Base-by-base conservation (phyloP, 2,329 filamentous ascomycete species). In the Dactylellina parvicollis region DNA sequence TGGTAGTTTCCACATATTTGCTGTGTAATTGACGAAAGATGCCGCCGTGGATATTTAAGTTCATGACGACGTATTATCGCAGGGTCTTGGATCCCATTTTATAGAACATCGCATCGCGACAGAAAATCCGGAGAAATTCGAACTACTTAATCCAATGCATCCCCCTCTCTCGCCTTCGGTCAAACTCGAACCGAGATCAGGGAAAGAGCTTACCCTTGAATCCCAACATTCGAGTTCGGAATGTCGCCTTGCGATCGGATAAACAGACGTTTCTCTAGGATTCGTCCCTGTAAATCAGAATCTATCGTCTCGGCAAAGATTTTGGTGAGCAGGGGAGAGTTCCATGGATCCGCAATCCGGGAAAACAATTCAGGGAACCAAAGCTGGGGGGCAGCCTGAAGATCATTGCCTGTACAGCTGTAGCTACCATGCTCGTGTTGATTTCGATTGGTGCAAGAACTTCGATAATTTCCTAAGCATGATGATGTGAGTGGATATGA, bases 361-460 rank as follows among this genome's bases (percentile, higher is more conserved):
- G n/a, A n/a, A n/a, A n/a, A n/a, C n/a, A n/a, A n/a, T n/a, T n/a
- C n/a, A n/a, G n/a, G n/a, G n/a, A n/a, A n/a, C n/a, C n/a, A n/a
- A n/a, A n/a, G n/a, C n/a, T n/a, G n/a, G n/a, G n/a, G n/a, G n/a
- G n/a, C n/a, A n/a, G n/a, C n/a, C n/a, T 14, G 12, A 14, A 42
- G 20, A n/a, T n/a, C n/a, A n/a, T n/a, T n/a, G n/a, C n/a, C n/a
- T n/a, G n/a, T n/a, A n/a, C n/a, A n/a, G n/a, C n/a, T n/a, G n/a
- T n/a, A n/a, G n/a, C n/a, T n/a, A n/a, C n/a, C n/a, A n/a, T 26
- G 18, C 46, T 26, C n/a, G 46, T 28, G 3, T 18, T 12, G 3
- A 49, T 24, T 49, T 49, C 46, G n/a, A 49, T 49, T 49, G 46
- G 46, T 28, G 46, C 20, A 49, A 49, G 46, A 49, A 49, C 28